A percentile compares a stretch with the other conserved stretches of the same genome.
phyloP scores from a whole-genome alignment of 208 protist species.

The Tritrichomonas musculus region DNA sequence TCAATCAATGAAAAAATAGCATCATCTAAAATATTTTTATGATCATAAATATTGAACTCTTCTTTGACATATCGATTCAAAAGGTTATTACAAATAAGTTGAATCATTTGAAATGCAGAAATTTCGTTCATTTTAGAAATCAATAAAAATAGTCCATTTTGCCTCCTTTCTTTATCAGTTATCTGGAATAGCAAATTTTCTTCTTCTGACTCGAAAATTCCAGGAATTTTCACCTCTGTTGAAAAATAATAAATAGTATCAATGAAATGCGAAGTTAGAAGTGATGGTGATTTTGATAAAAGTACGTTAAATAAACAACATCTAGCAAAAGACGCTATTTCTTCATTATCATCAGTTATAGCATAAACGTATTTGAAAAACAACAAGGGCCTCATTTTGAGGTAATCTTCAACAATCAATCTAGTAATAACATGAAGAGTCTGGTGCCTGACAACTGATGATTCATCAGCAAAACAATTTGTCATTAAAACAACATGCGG shows the following conservation, averaged over 20 bases:
- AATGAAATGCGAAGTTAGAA: not conserved
- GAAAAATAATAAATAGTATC: not conserved
- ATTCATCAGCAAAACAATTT: not conserved
- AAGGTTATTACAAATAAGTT: not conserved
- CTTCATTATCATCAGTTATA: not conserved
- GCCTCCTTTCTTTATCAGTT: not conserved
- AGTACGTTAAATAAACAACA: not conserved
- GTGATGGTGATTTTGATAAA: not conserved
- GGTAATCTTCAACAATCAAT: not conserved
- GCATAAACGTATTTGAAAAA: slow-evolving; percentile 7
- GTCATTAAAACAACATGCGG: not conserved
- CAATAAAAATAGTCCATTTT: not conserved
- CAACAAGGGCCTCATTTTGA: not conserved
- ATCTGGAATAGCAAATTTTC: not conserved
- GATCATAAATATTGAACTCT: not conserved
- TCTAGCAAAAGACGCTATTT: not conserved
- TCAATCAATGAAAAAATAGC: not conserved
- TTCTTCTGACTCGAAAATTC: not conserved
- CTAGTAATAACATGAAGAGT: not conserved
- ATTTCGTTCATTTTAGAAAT: not conserved
- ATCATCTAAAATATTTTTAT: not conserved
- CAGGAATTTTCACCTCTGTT: not conserved
- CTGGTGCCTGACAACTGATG: not conserved
- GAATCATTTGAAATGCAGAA: not conserved
- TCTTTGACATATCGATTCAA: not conserved